Evolutionary conservation across 768 basidiomycete genomes (phyloP).

Genomic region (Royoungia palumana): DNA sequence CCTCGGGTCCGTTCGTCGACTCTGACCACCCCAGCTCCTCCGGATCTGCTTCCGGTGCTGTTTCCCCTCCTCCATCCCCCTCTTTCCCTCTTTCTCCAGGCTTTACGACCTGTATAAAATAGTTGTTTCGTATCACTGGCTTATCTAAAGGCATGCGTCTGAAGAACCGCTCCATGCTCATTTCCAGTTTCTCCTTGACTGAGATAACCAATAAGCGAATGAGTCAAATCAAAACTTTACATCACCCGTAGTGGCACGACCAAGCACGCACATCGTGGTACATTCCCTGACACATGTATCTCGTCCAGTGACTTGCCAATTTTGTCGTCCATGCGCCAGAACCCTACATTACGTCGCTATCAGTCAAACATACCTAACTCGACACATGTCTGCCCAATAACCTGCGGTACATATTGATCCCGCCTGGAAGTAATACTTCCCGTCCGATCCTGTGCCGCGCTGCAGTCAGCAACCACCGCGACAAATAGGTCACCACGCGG

Average conservation of each 20-base stretch:
- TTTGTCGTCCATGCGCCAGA: constrained; percentile 76
- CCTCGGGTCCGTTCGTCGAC: constrained; percentile 55
- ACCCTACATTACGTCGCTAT: constrained; percentile 42
- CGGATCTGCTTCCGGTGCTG: constrained; percentile 40
- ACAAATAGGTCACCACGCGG: constrained; percentile 11
- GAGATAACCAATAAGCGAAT: constrained; percentile 6
- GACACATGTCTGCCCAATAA: constrained; percentile 23
- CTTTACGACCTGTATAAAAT: constrained; percentile 44
- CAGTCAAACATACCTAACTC: not conserved
- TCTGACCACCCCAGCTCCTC: constrained; percentile 66
- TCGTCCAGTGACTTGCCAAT: constrained; percentile 69
- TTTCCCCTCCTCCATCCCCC: constrained; percentile 4
- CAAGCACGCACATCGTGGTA: constrained; percentile 60
- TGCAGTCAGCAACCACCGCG: constrained; percentile 14
- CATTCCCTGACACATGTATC: constrained; percentile 67
- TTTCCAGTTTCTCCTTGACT: constrained; percentile 62
- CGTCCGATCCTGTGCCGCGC: constrained; percentile 51
- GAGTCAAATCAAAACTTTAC: not conserved
- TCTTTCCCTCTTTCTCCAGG: constrained; percentile 2
- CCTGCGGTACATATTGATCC: constrained; percentile 67
- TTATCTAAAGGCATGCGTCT: constrained; percentile 61
- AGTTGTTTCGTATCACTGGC: constrained; percentile 72
- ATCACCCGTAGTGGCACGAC: not conserved
- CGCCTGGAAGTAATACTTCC: constrained; percentile 71
- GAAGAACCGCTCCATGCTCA: constrained; percentile 69